Base-by-base conservation (phyloP, 306 rosid genomes). In the Crataegus laevigata region DNA sequence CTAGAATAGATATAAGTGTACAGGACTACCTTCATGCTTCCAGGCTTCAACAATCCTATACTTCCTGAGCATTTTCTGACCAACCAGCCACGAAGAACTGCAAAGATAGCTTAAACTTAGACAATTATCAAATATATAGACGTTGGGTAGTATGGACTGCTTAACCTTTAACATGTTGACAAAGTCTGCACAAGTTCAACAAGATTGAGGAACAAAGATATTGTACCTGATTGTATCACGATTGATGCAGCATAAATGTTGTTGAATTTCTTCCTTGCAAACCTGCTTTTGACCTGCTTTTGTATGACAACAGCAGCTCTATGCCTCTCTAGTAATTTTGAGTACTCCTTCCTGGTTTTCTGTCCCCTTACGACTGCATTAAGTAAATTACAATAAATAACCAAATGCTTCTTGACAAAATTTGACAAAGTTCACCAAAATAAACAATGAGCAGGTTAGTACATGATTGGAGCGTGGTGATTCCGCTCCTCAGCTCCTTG, bases 51-150 rank as follows among this genome's bases (percentile, higher is more conserved):
- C 40, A 86, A 81, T 69, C 96, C 93, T 75, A 96, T 80, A 78
- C 89, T 89, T 72, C 93, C 93, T 54, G 98, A 96, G 90, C 87
- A 92, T 88, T 88, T 84, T 80, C 98, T 83, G 82, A 92, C 97
- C 82, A 90, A 63, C 96, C 91, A 96, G 65, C 99, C 98, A 79
- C 98, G 98, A 66, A 89, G 85, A 80, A 87, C 99, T 96, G 90
- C 81, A 77, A 79, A 26, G 68, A 26, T 42, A 71, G 67, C 62
- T 47, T 24, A 75, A 71, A 71, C 66, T 52, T 24, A 75, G 73
- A 77, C 68, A 57, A 80, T 73, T 32, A 68, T 79, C 70, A 65
- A 79, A 75, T 28, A 47, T 25, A 24, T 54, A 40, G 11, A 45
- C n/a, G 24, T 30, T 50, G 65, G 25, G 13, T 32, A 43, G 13